Base-by-base conservation (phyloP, 371 early-diverging fungal genomes). In the Lichtheimia ornata region DNA sequence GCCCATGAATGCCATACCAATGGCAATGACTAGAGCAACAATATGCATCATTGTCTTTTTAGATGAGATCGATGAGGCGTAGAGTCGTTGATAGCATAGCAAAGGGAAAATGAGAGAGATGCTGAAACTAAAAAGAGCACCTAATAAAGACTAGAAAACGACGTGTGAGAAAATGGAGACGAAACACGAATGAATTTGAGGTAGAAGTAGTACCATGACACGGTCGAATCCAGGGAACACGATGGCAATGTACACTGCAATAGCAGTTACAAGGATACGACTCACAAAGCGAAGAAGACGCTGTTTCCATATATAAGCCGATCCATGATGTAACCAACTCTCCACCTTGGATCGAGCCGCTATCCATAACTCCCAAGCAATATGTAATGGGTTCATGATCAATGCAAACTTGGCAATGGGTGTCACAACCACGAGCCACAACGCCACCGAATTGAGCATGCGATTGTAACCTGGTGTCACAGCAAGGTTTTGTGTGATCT, bases 401-500 rank as follows among this genome's bases (percentile, higher is more conserved):
- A 91, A 71, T 7, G 84, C 66, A 50, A 56, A 69, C 47, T 70
- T 72, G 24, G 71, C 65, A n/a, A 66, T 49, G 11, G 71, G 67
- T 17, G 60, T 67, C 40, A 67, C 51, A 22, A 59, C 71, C 55
- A 67, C 65, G 50, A 73, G 57, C 60, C 59, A 64, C 49, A 74
- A 35, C 20, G 67, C 69, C 7, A 65, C 35, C 17, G 41, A 44
- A 62, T 62, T 69, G 18, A 66, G 51, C 57, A 43, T 22, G 47
- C 67, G 70, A 20, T 65, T 63, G 15, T 58, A 73, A 3, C 75
- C 74, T 15, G 70, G 64, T 27, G 69, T 69, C n/a, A 43, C 22
- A 41, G 67, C 59, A 56, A 91, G 66, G 67, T 88, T 90, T 67
- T 78, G 82, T 7, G 88, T 88, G 53, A 91, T 84, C 83, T 84